Evolutionary conservation across 31 red algal species (phyloP).

Genomic region (Bonnemaisonia californica): DNA sequence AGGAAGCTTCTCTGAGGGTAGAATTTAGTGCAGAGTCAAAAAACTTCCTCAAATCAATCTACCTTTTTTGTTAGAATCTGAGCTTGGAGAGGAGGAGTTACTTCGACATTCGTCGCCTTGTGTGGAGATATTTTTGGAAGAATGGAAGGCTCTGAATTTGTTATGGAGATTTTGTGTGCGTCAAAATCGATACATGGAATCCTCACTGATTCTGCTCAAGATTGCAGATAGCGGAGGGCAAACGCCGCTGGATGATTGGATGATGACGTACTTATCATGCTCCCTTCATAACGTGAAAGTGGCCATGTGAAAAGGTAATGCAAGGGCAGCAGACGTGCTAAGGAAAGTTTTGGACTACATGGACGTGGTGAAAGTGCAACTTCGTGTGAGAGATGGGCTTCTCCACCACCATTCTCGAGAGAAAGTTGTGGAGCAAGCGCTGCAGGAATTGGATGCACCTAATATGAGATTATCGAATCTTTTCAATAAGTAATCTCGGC

Average conservation of each 20-base stretch:
- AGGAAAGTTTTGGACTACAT: constrained; percentile 74
- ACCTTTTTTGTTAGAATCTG: constrained; percentile 41
- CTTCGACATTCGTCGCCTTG: constrained; percentile 27
- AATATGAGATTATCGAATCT: constrained; percentile 70
- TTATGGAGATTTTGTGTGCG: constrained; percentile 83
- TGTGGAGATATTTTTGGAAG: constrained; percentile 70
- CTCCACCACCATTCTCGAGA: constrained; percentile 17
- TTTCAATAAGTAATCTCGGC: constrained; percentile 78
- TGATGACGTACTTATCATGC: constrained; percentile 73
- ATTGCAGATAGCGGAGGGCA: constrained; percentile 38
- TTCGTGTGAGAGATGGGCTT: constrained; percentile 74
- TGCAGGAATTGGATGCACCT: constrained; percentile 49
- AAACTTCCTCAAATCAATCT: constrained; percentile 43
- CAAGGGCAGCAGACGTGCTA: constrained; percentile 40
- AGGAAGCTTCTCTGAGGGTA: constrained; percentile 39
- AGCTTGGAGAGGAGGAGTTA: constrained; percentile 41
- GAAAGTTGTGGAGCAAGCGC: constrained; percentile 22
- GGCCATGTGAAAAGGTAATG: constrained; percentile 65
- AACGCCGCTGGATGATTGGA: constrained; percentile 52
- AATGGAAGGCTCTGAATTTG: constrained; percentile 58
- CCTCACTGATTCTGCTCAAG: constrained; percentile 69
- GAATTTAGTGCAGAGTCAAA: constrained; percentile 43
- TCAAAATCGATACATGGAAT: constrained; percentile 70
- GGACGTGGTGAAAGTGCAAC: constrained; percentile 86
- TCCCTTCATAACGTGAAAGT: constrained; percentile 81